These are phyloP conservation scores for Rhodotorula paludigena DNA, from an alignment of 768 basidiomycete genomes.

Conservation along the genomic window DNA sequence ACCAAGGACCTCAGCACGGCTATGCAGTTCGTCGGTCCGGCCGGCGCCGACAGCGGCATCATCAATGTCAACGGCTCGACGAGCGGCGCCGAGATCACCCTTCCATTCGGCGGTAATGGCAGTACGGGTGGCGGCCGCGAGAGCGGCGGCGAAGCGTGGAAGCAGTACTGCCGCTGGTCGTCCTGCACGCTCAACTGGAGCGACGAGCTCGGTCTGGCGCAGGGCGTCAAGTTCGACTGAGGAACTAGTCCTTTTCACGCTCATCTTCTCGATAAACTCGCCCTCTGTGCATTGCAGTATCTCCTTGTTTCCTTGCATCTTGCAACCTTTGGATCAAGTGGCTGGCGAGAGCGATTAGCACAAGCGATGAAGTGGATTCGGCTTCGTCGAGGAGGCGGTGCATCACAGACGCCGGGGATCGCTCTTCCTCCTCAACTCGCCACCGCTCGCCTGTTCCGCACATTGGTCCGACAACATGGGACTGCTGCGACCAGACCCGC, in stretches of 20 bases:
- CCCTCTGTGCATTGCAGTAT: too few species aligned
- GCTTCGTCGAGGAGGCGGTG: too few species aligned
- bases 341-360: too few species aligned
- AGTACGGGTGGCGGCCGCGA: constrained; percentile 69
- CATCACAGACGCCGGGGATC: too few species aligned
- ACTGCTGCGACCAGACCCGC: background rate
- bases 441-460: background rate
- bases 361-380: too few species aligned
- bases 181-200: constrained; percentile 91
- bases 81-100: constrained; percentile 69
- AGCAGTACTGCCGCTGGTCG: constrained; percentile 51
- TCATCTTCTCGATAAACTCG: too few species aligned
- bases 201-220: constrained; percentile 79
- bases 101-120: constrained; percentile 82
- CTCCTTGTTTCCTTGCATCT: too few species aligned
- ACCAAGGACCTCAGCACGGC: constrained; percentile 73
- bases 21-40: constrained; percentile 86
- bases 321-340: too few species aligned
- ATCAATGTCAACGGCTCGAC: constrained; percentile 63
- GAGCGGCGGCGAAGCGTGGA: constrained; percentile 98
- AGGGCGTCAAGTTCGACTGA: constrained; percentile 72
- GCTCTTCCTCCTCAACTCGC: background rate
- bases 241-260: too few species aligned
- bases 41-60: constrained; percentile 79
- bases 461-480: background rate